Conservation (phyloP, 2,329 filamentous ascomycete genomes). For the Nigrospora oryzae region DNA sequence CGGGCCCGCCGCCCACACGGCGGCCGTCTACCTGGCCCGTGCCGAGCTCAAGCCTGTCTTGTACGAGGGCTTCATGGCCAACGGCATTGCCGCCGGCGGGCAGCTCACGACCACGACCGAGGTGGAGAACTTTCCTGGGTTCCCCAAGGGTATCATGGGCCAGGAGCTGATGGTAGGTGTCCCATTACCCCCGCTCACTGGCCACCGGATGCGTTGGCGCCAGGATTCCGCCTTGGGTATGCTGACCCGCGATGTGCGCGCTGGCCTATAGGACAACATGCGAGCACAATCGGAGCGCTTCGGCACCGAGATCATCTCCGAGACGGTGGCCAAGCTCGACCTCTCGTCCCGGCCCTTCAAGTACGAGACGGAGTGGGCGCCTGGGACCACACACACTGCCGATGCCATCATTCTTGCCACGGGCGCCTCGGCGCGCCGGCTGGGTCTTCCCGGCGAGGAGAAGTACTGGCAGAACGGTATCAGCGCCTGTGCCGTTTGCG, state of each 20-base stretch:
- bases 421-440: constrained; percentile 79
- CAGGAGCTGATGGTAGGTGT: constrained; percentile 68
- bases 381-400: constrained; percentile 76
- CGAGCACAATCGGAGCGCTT: constrained; percentile 83
- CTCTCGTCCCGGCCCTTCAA: constrained; percentile 79
- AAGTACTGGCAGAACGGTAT: constrained; percentile 97
- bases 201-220: neutral
- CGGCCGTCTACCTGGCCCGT: constrained; percentile 89
- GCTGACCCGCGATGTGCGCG: neutral
- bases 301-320: constrained; percentile 85
- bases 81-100: constrained; percentile 90
- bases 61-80: constrained; percentile 97
- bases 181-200: neutral
- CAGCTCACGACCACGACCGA: constrained; percentile 98
- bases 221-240: too few species aligned
- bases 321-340: constrained; percentile 87
- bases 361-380: constrained; percentile 85
- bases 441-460: constrained; percentile 80
- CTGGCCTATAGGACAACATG: constrained; percentile 63
- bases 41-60: constrained; percentile 91
- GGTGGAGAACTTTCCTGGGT: constrained; percentile 96
- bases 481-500: constrained; percentile 93
- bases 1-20: constrained; percentile 94
- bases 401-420: constrained; percentile 92
- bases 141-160: constrained; percentile 82